phyloP scores from a whole-genome alignment of 306 rosid species.

The Medicago truncatula region MtrunA17r5.0-ANR NC_053049.1:18699001-18699500 shows the following conservation, averaged over 20 bases:
- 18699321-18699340: neutral
- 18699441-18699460: neutral
- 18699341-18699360: neutral
- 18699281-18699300: neutral
- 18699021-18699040: too few relatives aligned
- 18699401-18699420: neutral
- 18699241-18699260: neutral
- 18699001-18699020: too few relatives aligned
- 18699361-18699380: neutral
- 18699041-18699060: too few relatives aligned
- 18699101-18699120: slow-evolving; percentile 5
- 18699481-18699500: neutral
- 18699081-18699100: neutral
- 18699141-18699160: neutral
- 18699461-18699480: neutral
- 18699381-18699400: neutral
- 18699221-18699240: neutral
- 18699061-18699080: neutral
- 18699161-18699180: neutral
- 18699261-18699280: neutral
- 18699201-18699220: neutral
- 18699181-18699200: neutral
- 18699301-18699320: neutral
- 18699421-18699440: neutral
- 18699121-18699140: slow-evolving; percentile 5